Percentiles rank a stretch among this genome's conserved stretches.
Conservation (phyloP, 164 flowering plant species). For the Houttuynia cordata region DNA sequence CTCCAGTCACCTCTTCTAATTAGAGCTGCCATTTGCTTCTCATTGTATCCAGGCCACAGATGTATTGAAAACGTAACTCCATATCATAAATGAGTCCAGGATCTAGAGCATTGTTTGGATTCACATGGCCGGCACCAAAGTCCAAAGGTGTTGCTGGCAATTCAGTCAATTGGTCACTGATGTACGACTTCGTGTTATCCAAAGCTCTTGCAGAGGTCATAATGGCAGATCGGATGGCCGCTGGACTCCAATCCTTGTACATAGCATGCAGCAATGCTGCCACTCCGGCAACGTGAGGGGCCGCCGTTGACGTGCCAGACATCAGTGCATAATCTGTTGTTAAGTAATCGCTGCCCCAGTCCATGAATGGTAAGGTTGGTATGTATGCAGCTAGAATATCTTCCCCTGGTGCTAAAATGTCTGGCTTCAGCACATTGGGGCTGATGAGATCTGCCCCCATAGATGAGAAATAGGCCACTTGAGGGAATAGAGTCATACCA, state of each 20-base stretch:
- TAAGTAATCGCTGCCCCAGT: constrained; percentile 3
- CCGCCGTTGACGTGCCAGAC: constrained; percentile 32
- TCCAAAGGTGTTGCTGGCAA: constrained; percentile 19
- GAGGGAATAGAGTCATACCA: constrained; percentile 17
- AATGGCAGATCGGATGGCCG: constrained; percentile 30
- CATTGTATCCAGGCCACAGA: constrained; percentile 33
- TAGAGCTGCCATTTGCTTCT: constrained; percentile 17
- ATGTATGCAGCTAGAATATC: constrained; percentile 32
- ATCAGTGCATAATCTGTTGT: constrained; percentile 18
- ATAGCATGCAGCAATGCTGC: constrained; percentile 25
- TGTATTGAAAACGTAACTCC: constrained; percentile 20
- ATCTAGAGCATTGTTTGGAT: constrained; percentile 32
- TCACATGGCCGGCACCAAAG: constrained; percentile 30
- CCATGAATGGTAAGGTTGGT: constrained; percentile 5
- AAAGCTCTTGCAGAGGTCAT: constrained; percentile 21
- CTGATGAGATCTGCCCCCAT: constrained; percentile 3
- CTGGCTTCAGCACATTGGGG: constrained; percentile 11
- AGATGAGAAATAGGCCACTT: constrained; percentile 42
- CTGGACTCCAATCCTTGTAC: constrained; percentile 34
- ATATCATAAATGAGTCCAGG: constrained; percentile 35
- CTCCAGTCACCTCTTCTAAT: background rate
- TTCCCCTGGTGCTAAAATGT: constrained; percentile 25
- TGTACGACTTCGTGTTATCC: constrained; percentile 11
- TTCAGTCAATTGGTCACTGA: constrained; percentile 2
- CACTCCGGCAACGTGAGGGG: constrained; percentile 24